Conservation (phyloP, 2,329 filamentous ascomycete genomes). For the Trichoderma atrobrunneum region DNA sequence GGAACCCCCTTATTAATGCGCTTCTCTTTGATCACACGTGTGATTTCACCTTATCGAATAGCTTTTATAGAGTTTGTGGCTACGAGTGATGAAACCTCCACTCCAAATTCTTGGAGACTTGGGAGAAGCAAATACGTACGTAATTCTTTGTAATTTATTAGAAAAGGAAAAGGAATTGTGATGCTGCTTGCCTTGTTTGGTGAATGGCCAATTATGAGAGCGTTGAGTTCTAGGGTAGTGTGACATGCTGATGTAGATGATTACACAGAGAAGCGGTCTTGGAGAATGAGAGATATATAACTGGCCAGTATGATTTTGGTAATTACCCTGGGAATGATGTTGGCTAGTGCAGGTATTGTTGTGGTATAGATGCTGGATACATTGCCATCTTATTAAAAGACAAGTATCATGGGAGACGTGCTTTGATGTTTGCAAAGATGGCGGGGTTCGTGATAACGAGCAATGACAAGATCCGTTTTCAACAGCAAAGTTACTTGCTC, state of each 20-base stretch:
- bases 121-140: not conserved
- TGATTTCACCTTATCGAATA: not conserved
- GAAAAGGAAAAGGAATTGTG: not conserved
- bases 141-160: not conserved
- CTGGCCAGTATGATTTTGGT: not conserved
- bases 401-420: not conserved
- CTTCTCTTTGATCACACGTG: not conserved
- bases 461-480: not conserved
- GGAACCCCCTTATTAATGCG: not conserved
- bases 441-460: not conserved
- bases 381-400: not conserved
- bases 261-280: not conserved
- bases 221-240: not conserved
- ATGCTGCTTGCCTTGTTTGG: not conserved
- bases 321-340: not conserved
- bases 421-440: not conserved
- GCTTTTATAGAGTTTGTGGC: not conserved
- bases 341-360: not conserved
- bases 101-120: rapidly evolving
- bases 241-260: not conserved
- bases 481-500: not conserved
- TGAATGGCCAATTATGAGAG: not conserved
- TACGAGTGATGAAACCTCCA: not conserved
- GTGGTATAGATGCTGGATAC: not conserved
- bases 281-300: not conserved